phyloP scores from a whole-genome alignment of 768 basidiomycete species.

The Paxillus ammoniavirescens region DNA sequence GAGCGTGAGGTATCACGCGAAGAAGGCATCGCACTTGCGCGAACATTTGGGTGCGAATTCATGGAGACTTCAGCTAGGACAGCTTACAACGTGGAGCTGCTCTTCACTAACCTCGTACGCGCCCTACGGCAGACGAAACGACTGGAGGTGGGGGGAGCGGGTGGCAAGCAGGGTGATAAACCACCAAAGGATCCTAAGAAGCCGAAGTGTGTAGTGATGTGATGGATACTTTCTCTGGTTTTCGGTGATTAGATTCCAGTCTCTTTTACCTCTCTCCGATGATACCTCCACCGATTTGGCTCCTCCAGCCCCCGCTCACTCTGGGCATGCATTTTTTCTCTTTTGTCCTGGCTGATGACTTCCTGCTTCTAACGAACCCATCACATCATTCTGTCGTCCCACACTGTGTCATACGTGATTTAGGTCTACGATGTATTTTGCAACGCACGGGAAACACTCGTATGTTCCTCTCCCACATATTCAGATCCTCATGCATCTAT shows the following conservation, averaged over 20 bases:
- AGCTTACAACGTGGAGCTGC: constrained; percentile 84
- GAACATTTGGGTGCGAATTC: constrained; percentile 87
- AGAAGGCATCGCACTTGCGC: constrained; percentile 81
- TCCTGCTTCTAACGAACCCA: constrained; percentile 27
- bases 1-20: constrained; percentile 90
- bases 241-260: constrained; percentile 64
- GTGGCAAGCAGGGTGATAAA: constrained; percentile 40
- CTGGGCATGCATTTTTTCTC: constrained; percentile 22
- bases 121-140: constrained; percentile 69
- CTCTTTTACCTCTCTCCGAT: constrained; percentile 70
- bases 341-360: constrained; percentile 29
- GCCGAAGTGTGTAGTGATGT: constrained; percentile 78
- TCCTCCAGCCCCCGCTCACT: constrained; percentile 26
- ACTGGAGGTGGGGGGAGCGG: constrained; percentile 45
- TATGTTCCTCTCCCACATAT: constrained; percentile 15
- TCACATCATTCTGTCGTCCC: constrained; percentile 34
- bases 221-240: constrained; percentile 61
- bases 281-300: constrained; percentile 62
- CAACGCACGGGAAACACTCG: constrained; percentile 33
- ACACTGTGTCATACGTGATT: constrained; percentile 40
- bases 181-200: constrained; percentile 45
- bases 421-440: constrained; percentile 39
- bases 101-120: constrained; percentile 87
- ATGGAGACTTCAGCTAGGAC: constrained; percentile 98
- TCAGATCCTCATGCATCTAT: constrained; percentile 5